A percentile compares a stretch with the other conserved stretches of the same genome.
Evolutionary conservation across 2,329 filamentous ascomycete species (phyloP).

Genomic region (Ophiostoma novo-ulmi): DNA sequence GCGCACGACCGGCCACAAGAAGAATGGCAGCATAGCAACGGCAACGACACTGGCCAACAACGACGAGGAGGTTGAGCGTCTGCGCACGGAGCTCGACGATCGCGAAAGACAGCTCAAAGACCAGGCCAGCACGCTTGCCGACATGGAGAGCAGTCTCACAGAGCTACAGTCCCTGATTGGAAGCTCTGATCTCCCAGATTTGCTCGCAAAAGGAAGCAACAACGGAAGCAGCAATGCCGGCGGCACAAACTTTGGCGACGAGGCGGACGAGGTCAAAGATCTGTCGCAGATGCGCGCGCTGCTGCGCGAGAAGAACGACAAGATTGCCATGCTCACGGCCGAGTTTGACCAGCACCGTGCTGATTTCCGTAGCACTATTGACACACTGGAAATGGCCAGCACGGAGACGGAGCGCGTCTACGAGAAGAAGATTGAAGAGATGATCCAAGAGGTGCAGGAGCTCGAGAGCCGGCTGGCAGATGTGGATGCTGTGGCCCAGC

Average conservation of each 20-base stretch:
- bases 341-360: constrained; percentile 94
- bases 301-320: constrained; percentile 92
- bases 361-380: constrained; percentile 94
- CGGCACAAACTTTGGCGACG: constrained; percentile 26
- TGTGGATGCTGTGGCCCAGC: constrained; percentile 82
- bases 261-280: constrained; percentile 52
- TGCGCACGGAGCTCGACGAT: constrained; percentile 72
- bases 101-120: constrained; percentile 84
- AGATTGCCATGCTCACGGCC: constrained; percentile 83
- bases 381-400: constrained; percentile 91
- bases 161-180: constrained; percentile 69
- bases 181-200: constrained; percentile 41
- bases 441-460: constrained; percentile 78
- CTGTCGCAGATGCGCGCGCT: constrained; percentile 67
- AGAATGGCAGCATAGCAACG: constrained; percentile 27
- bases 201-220: constrained; percentile 31
- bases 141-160: constrained; percentile 85
- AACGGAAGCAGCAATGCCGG: constrained; percentile 31
- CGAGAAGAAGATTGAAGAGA: constrained; percentile 81
- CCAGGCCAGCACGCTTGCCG: constrained; percentile 71
- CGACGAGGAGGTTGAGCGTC: constrained; percentile 67
- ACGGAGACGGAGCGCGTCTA: constrained; percentile 95
- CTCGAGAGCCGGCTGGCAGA: constrained; percentile 78
- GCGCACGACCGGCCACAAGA: constrained; percentile 19
- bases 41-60: constrained; percentile 33